A percentile compares a stretch with the other conserved stretches of the same genome.
Evolutionary conservation across 768 basidiomycete species (phyloP).

Genomic region (Naganishia antarctica): DNA sequence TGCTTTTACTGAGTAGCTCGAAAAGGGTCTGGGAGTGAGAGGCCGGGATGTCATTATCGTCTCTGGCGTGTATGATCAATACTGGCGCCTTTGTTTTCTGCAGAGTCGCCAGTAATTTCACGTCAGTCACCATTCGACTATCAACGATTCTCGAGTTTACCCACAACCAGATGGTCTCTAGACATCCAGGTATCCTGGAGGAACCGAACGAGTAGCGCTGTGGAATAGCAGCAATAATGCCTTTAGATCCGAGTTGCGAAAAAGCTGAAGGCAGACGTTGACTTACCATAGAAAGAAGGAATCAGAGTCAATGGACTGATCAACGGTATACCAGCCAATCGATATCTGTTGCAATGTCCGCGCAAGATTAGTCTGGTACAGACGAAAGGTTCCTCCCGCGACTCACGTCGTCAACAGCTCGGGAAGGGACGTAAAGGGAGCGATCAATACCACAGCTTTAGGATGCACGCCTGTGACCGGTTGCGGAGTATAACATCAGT

Average conservation of each 20-base stretch:
- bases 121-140: neutral
- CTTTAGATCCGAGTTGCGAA: no score
- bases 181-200: conserved; percentile 14
- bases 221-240: conserved; percentile 10
- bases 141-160: neutral
- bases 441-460: conserved; percentile 52
- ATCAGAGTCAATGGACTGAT: conserved; percentile 65
- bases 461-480: conserved; percentile 42
- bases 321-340: conserved; percentile 56
- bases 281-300: conserved; percentile 62
- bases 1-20: conserved; percentile 53
- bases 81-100: conserved; percentile 66
- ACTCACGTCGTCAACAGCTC: conserved; percentile 59
- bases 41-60: conserved; percentile 70
- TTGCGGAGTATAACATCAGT: neutral
- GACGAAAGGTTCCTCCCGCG: neutral
- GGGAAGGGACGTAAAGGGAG: conserved; percentile 54
- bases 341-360: conserved; percentile 49
- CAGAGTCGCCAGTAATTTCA: neutral
- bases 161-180: conserved; percentile 46
- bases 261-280: no score
- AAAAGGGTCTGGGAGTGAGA: conserved; percentile 67
- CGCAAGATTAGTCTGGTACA: conserved; percentile 51
- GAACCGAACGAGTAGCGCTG: conserved; percentile 27
- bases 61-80: conserved; percentile 66